Percentiles rank a stretch among this genome's conserved stretches.
phyloP scores from a whole-genome alignment of 2,329 filamentous ascomycete genomes.

The Exophiala sideris region DNA sequence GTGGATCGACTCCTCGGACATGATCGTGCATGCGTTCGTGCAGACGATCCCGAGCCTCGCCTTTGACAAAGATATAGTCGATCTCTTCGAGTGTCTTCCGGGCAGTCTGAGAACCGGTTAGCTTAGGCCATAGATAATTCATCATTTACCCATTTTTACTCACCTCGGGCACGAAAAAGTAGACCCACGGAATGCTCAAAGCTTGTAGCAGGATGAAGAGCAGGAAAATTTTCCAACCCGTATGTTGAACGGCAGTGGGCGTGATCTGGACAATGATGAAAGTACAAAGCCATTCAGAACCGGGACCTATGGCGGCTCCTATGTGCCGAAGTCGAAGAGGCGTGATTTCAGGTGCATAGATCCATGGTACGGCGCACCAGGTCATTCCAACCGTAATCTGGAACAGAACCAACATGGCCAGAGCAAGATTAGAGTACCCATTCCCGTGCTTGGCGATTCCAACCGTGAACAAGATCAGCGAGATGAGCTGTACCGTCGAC shows the following conservation, averaged over 20 bases:
- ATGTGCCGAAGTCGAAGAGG: conserved; percentile 35
- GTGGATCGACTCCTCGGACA: background rate
- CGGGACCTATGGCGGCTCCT: conserved; percentile 32
- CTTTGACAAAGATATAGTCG: conserved; percentile 23
- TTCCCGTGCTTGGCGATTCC: conserved; percentile 17
- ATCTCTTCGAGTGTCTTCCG: conserved; percentile 33
- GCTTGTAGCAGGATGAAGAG: conserved; percentile 31
- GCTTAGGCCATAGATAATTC: background rate
- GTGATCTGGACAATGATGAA: conserved; percentile 37
- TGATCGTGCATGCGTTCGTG: conserved; percentile 2
- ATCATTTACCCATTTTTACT: conserved; percentile 24
- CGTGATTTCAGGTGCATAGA: conserved; percentile 36
- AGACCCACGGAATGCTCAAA: conserved; percentile 9
- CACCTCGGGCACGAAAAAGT: conserved; percentile 15
- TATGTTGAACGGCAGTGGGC: conserved; percentile 32
- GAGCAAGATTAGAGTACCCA: conserved; percentile 29
- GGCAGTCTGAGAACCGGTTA: conserved; percentile 31
- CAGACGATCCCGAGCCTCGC: conserved; percentile 3
- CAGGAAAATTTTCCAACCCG: conserved; percentile 35
- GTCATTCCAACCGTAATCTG: conserved; percentile 33
- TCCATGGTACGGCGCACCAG: conserved; percentile 32
- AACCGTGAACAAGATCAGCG: conserved; percentile 32
- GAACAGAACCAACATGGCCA: conserved; percentile 34
- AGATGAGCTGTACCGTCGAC: conserved; percentile 29
- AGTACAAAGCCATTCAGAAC: conserved; percentile 35